Evolutionary conservation across 1,284 basidiomycete species (phyloP), one percentile per base, ranked within the genome.

Genomic region (Leccinum fallax): DNA sequence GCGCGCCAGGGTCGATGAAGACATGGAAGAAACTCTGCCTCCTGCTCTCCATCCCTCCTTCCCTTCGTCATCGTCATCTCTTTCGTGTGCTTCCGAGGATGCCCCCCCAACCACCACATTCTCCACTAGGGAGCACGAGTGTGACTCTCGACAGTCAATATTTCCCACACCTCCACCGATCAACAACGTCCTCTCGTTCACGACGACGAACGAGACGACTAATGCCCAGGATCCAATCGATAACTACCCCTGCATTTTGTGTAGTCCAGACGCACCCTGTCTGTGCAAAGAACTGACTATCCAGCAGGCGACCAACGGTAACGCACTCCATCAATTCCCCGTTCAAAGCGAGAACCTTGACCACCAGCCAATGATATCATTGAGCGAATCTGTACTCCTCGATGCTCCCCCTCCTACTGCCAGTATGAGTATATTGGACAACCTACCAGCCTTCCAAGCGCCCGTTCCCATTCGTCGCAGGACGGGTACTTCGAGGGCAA

Each of bases 401-500:
- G 30, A 53, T n/a, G 38, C 63, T 53, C 59, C 67, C 53, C 60
- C 67, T 38, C 63, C 69, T 49, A 59, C 66, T 54, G 38, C 64
- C 34, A 62, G 66, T 4, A 61, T 68, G 21, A 92, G 86, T 49
- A 89, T 91, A 64, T 80, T 92, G 36, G 89, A 93, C 64, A 88
- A 90, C 68, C 81, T 90, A 2, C 90, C 90, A 48, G 83, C 86
- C 19, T 92, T 89, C 70, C 88, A 93, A 69, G 85, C 90, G 2
- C 81, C 92, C 8, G 85, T 94, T 48, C 90, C 90, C 21, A 83
- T 93, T 58, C 88, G 86, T 60, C 85, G 87, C 49, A 82, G 82
- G 36, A 67, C 76, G 58, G 71, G 76, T 32, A 74, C 77, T 61
- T 72, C 76, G 21, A 71, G 68, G 24, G 61, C 72, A 54, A 83